A percentile compares a stretch with the other conserved stretches of the same genome.
These are phyloP conservation scores for Cucumis hystrix DNA, from an alignment of 306 rosid species.

Conservation along the genomic window DNA sequence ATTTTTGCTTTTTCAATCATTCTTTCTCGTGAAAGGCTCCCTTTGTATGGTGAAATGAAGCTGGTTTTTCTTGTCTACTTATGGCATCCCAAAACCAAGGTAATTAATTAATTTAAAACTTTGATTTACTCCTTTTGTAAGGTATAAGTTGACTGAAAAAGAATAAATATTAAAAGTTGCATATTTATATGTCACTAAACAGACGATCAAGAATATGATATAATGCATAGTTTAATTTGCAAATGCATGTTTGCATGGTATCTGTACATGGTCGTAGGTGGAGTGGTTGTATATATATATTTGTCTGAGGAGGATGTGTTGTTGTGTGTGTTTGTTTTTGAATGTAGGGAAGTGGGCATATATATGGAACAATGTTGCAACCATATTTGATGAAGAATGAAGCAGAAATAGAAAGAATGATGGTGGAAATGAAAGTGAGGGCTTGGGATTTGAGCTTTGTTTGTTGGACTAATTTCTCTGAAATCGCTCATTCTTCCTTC, in stretches of 20 bases:
- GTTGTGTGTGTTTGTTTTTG: too few relatives aligned
- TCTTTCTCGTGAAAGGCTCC: neutral
- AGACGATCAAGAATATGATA: too few relatives aligned
- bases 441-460: neutral
- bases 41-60: slow-evolving; percentile 12
- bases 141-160: too few relatives aligned
- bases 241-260: too few relatives aligned
- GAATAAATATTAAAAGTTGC: too few relatives aligned
- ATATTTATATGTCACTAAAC: too few relatives aligned
- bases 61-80: slow-evolving; percentile 4
- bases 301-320: too few relatives aligned
- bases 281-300: too few relatives aligned
- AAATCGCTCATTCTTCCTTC: neutral
- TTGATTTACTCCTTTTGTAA: too few relatives aligned
- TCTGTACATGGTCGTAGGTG: too few relatives aligned
- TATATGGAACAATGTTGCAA: neutral
- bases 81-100: slow-evolving; percentile 15
- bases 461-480: neutral
- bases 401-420: neutral
- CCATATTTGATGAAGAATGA: slow-evolving; percentile 3
- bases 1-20: too few relatives aligned
- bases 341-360: neutral
- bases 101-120: neutral
- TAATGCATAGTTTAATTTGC: too few relatives aligned
- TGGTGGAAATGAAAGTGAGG: neutral